Base-by-base conservation (phyloP, 345 rosid genomes). In the Cochlearia excelsa region DNA sequence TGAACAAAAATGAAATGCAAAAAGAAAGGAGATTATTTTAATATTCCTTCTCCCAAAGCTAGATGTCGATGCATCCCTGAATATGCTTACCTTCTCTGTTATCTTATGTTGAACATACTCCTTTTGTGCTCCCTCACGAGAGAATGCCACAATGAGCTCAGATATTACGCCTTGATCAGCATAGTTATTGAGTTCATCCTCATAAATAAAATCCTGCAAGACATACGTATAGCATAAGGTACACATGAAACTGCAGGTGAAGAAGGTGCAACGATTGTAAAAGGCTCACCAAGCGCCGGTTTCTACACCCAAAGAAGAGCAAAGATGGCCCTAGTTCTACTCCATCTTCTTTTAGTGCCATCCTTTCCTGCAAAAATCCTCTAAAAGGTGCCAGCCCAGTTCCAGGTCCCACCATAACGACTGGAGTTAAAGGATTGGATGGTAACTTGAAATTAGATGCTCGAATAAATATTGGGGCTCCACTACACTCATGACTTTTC, bases 41-140 rank as follows among this genome's bases (percentile, higher is more conserved):
- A 7, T 31, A 44, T 38, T 31, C 1, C 3, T 57, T 46, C 51
- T 35, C 39, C 6, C 23, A 71, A 51, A 44, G 10, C 38, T 23
- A 42, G 51, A 30, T 46, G 33, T 26, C 43, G 53, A 37, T 37
- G 33, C 31, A 31, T 61, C 55, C 41, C 9, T 7, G n/a, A 4
- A 23, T 10, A 41, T 7, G 54, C 61, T 52, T 76, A 86, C 98
- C 80, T 85, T 89, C 68, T 83, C 86, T 65, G 76, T 68, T 71
- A 93, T 85, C 76, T 84, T 89, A 74, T 93, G 95, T 68, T 93
- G 99, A 64, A 89, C 99, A 39, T 93, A 93, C 54, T 93, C 86
- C 79, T 93, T 93, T 52, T 74, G 78, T n/a, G 94, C 82, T 58
- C 99, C 99, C 67, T 89, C 95, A 4, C 97, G 93, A n/a, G 99